Evolutionary conservation across 108 stramenopile species (phyloP), one percentile per base, ranked within the genome.

Genomic region (Stephanodiscus triporus): DNA sequence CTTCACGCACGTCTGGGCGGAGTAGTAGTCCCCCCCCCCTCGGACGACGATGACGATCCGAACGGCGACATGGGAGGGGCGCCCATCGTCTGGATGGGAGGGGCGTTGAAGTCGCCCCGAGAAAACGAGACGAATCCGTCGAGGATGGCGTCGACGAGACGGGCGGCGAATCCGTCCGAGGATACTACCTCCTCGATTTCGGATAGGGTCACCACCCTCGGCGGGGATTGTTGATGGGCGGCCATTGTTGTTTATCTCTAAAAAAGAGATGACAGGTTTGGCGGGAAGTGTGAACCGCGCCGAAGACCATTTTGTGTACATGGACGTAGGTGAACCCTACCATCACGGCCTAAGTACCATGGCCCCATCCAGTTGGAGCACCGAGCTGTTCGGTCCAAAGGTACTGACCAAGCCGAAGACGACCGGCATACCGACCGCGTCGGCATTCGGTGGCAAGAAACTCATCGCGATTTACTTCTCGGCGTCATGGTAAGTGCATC

Each of bases 391-490:
- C 29, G 77, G 77, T 26, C 70, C 77, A 13, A 78, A 71, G 38
- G 32, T 78, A 57, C 49, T 78, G 40, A 71, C 77, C 48, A 78
- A 78, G 40, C 64, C 63, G 23, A 70, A 71, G 23, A 66, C 77
- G 20, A 36, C 57, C 19, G 76, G 62, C 29, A 55, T 76, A 40
- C 75, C 73, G 9, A 84, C 85, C 6, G 58, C 68, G 29, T 74
- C 76, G 38, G 40, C 68, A 17, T 38, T 88, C 30, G 61, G 84
- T 10, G 82, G 76, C 22, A 84, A 85, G 34, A 84, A 88, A 17
- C 37, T 91, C n/a, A 71, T 93, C 22, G 70, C 63, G 2, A 57
- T 93, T 48, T 91, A 91, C 70, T 91, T 91, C 66, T 88, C 87
- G 32, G 90, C 76, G 30, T 72, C 65, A 16, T 84, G 78, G 76